These are phyloP conservation scores for Rhodotorula toruloides DNA, from an alignment of 768 basidiomycete species.

Conservation along the genomic window DNA sequence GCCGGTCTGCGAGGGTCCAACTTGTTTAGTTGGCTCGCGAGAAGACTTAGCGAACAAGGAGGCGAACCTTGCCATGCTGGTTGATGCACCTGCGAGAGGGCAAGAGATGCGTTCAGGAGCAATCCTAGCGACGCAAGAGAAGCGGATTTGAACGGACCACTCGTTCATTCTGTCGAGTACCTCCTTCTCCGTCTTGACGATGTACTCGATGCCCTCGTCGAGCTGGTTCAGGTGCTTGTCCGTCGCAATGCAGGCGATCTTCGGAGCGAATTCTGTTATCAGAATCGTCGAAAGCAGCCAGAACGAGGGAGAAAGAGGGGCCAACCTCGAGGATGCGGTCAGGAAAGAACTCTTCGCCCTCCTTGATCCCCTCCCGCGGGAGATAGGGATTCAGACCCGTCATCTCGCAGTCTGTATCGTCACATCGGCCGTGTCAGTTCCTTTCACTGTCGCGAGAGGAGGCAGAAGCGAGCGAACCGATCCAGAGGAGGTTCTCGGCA, in stretches of 20 bases:
- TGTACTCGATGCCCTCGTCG: constrained; percentile 47
- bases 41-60: too few relatives aligned
- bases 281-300: background rate
- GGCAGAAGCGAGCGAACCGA: constrained; percentile 14
- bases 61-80: constrained; percentile 29
- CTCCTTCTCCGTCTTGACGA: constrained; percentile 47
- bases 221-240: constrained; percentile 47
- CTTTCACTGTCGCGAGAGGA: rapidly evolving
- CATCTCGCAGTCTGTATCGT: constrained; percentile 34
- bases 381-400: constrained; percentile 36
- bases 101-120: background rate
- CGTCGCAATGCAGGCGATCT: constrained; percentile 50
- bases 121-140: background rate
- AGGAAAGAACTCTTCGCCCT: constrained; percentile 17
- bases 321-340: constrained; percentile 38
- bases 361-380: constrained; percentile 6
- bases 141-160: constrained; percentile 43
- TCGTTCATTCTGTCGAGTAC: constrained; percentile 49
- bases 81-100: constrained; percentile 34
- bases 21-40: background rate
- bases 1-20: constrained; percentile 39
- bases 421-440: background rate
- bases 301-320: background rate
- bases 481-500: constrained; percentile 36
- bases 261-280: background rate